Evolutionary conservation across 176 grass and related monocot genomes (phyloP).

Genomic region (Zoysia japonica): DNA sequence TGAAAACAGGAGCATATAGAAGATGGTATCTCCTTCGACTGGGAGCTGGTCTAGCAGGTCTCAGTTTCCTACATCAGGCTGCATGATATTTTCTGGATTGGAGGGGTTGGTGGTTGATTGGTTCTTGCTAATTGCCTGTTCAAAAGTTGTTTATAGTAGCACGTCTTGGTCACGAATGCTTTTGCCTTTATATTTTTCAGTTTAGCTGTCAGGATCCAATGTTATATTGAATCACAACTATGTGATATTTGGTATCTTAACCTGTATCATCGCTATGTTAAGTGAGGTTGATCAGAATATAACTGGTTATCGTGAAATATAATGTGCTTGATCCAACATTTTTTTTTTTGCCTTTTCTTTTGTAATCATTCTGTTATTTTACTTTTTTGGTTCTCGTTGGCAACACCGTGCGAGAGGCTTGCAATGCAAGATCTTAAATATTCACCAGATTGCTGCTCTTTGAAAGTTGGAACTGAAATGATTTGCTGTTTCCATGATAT

Average conservation of each 20-base stretch:
- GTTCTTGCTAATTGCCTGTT: conserved; percentile 29
- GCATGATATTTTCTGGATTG: conserved; percentile 33
- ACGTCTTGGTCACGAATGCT: conserved; percentile 39
- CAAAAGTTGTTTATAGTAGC: conserved; percentile 49
- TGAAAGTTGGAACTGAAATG: neutral
- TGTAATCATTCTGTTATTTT: neutral
- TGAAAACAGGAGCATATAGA: conserved; percentile 35
- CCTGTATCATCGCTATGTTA: conserved; percentile 44
- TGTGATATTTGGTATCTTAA: conserved; percentile 44
- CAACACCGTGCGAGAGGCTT: neutral
- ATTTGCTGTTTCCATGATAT: neutral
- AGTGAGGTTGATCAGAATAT: conserved; percentile 32
- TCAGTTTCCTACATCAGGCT: conserved; percentile 21
- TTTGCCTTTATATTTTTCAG: conserved; percentile 44
- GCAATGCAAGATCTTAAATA: neutral
- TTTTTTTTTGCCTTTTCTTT: neutral
- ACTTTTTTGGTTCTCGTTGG: neutral
- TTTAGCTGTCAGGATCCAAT: conserved; percentile 33
- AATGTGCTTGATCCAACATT: conserved; percentile 41
- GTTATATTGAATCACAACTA: conserved; percentile 33
- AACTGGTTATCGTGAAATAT: conserved; percentile 45
- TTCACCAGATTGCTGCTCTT: neutral
- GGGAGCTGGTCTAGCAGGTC: conserved; percentile 48
- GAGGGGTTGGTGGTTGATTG: conserved; percentile 36
- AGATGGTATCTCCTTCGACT: conserved; percentile 37